phyloP scores from a whole-genome alignment of 805 yeast species.

The Lachancea quebecensis region DNA sequence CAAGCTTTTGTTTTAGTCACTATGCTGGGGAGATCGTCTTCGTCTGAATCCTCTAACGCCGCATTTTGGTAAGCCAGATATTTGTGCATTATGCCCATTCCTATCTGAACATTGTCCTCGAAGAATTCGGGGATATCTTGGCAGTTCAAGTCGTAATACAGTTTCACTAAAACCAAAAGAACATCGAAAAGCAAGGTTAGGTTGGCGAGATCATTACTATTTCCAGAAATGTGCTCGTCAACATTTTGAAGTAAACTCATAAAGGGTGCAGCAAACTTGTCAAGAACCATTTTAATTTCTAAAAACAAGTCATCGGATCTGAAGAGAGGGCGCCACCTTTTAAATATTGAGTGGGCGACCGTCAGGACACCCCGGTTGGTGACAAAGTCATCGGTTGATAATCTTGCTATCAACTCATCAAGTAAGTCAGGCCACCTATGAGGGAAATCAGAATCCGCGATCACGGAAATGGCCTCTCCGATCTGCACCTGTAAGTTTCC shows the following conservation, averaged over 20 bases:
- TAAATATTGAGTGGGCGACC: slow-evolving; percentile 93
- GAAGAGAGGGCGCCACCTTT: slow-evolving; percentile 92
- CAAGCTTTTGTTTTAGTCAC: slow-evolving; percentile 70
- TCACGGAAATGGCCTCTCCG: slow-evolving; percentile 86
- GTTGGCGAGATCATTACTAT: slow-evolving; percentile 40
- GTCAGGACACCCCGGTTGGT: slow-evolving; percentile 78
- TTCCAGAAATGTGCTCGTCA: slow-evolving; percentile 54
- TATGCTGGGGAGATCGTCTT: slow-evolving; percentile 59
- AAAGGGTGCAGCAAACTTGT: slow-evolving; percentile 76
- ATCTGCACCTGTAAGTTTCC: slow-evolving; percentile 80
- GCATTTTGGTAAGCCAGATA: slow-evolving; percentile 59
- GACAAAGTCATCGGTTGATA: slow-evolving; percentile 58
- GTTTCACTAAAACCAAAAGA: slow-evolving; percentile 62
- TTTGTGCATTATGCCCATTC: slow-evolving; percentile 78
- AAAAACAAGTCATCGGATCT: slow-evolving; percentile 82
- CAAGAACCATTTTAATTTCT: slow-evolving; percentile 83
- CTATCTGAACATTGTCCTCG: slow-evolving; percentile 75
- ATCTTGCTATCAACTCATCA: slow-evolving; percentile 61
- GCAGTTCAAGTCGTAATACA: slow-evolving; percentile 90
- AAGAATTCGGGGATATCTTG: slow-evolving; percentile 98
- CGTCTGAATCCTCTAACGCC: slow-evolving; percentile 46
- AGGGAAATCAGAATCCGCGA: slow-evolving; percentile 96
- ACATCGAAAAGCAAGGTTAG: slow-evolving; percentile 60
- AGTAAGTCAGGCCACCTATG: slow-evolving; percentile 75
- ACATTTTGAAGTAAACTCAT: slow-evolving; percentile 59